A percentile compares a stretch with the other conserved stretches of the same genome.
Evolutionary conservation across 2,329 filamentous ascomycete genomes (phyloP).

Genomic region (Fusarium agapanthi): DNA sequence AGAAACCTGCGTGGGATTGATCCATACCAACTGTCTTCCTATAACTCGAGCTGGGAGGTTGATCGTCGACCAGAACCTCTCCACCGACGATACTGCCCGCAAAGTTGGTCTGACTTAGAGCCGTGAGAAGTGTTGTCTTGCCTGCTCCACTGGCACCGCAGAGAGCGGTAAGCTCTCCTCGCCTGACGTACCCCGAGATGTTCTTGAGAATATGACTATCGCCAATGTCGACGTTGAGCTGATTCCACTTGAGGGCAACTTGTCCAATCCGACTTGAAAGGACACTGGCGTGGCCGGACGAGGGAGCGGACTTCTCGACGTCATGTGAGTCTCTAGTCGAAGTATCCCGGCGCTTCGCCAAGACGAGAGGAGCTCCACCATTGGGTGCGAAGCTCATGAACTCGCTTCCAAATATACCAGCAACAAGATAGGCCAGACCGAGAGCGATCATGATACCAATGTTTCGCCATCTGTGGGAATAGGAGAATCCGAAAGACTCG

Average conservation of each 20-base stretch:
- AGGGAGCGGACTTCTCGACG: not conserved
- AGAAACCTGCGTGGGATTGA: rapidly evolving
- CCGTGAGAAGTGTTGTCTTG: not conserved
- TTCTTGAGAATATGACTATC: not conserved
- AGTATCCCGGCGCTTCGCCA: not conserved
- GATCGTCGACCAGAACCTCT: not conserved
- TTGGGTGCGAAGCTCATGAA: not conserved
- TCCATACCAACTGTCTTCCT: not conserved
- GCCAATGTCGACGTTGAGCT: not conserved
- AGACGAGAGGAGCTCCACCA: not conserved
- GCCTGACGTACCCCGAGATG: not conserved
- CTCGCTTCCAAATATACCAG: not conserved
- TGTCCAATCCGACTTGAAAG: not conserved
- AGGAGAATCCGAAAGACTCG: not conserved
- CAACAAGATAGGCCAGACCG: not conserved
- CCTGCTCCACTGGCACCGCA: not conserved
- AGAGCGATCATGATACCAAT: not conserved
- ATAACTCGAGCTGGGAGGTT: not conserved
- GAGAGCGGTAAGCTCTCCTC: not conserved
- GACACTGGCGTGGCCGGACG: not conserved
- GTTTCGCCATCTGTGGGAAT: not conserved
- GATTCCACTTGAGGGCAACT: not conserved
- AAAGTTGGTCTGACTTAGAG: not conserved
- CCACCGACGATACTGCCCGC: not conserved
- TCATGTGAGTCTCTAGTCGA: not conserved